Conservation (phyloP, 75 land plant genomes). For the Pseudotsuga menziesii region DNA sequence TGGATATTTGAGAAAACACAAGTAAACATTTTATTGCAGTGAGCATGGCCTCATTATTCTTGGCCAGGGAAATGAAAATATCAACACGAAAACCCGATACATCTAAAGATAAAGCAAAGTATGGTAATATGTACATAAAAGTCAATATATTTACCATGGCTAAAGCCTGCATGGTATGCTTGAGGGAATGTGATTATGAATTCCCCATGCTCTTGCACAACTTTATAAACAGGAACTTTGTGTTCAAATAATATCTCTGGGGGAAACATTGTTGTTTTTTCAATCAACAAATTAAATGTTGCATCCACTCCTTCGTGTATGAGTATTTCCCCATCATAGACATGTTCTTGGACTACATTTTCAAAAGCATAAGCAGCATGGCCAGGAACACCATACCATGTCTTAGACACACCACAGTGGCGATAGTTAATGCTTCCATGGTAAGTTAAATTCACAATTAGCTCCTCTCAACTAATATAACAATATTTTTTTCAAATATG, state of each 20-base stretch:
- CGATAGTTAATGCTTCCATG: slow-evolving; percentile 79
- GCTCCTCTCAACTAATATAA: too few relatives aligned
- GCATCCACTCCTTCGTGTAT: slow-evolving; percentile 67
- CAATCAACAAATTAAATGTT: slow-evolving; percentile 75
- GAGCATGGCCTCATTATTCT: too few relatives aligned
- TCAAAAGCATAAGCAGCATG: slow-evolving; percentile 75
- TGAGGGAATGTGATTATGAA: slow-evolving; percentile 86
- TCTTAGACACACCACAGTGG: slow-evolving; percentile 93
- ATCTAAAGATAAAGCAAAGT: too few relatives aligned
- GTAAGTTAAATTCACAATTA: neutral
- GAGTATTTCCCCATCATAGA: slow-evolving; percentile 58
- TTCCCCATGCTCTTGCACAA: slow-evolving; percentile 89
- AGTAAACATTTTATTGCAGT: too few relatives aligned
- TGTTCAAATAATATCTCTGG: slow-evolving; percentile 60
- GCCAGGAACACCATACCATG: slow-evolving; percentile 96
- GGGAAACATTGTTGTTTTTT: slow-evolving; percentile 91
- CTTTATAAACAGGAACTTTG: slow-evolving; percentile 77
- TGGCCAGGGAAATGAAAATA: too few relatives aligned
- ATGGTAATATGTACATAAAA: too few relatives aligned
- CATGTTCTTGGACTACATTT: slow-evolving; percentile 57
- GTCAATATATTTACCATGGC: slow-evolving; percentile 57
- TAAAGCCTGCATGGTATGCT: slow-evolving; percentile 86
- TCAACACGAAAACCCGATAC: too few relatives aligned
- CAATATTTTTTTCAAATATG: too few relatives aligned
- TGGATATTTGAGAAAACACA: too few relatives aligned